Base-by-base conservation (phyloP, 768 basidiomycete genomes). In the Pleurotus platypus region DNA sequence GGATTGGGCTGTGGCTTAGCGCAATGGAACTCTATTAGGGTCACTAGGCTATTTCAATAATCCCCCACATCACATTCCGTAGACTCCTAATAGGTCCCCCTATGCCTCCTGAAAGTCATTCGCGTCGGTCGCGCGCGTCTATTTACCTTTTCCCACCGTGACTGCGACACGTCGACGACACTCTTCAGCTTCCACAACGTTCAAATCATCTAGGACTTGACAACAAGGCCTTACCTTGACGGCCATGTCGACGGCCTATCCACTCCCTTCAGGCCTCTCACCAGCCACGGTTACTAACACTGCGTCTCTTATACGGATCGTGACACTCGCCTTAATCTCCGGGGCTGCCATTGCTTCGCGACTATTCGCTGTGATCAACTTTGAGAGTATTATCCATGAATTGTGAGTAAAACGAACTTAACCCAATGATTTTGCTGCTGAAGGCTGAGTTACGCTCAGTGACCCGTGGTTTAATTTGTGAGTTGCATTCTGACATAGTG, bases 401-500 rank as follows among this genome's bases (percentile, higher is more conserved):
- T 98, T 98, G 94, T 97, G 62, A 64, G 94, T 82, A 0, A 49
- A 47, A 15, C 58, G 58, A 8, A 37, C 16, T n/a, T 51, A n/a
- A 27, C 40, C 18, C 35, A 37, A 8, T 61, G 18, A 37, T 51
- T 57, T 56, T 49, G 22, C 53, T 55, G 48, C 61, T 40, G 48
- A 64, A 30, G 57, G 46, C 60, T 59, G 63, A 57, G 55, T 57
- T 40, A 49, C 26, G 54, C 22, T 38, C 67, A 96, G 94, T 68
- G 95, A 97, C 68, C 94, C 95, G 62, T 98, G 97, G 97, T 98
- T 99, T 75, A 98, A 99, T 74, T 98, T 90, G 94, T 97, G 70
- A 73, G 92, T 84, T 15, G 58, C 60, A 58, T 22, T 47, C 39
- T 51, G 18, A 20, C 26, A 30, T 49, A 16, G 30, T 24, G 11